A percentile compares a stretch with the other conserved stretches of the same genome.
phyloP scores from a whole-genome alignment of 257 asterid species.

The Sherardia arvensis region DNA sequence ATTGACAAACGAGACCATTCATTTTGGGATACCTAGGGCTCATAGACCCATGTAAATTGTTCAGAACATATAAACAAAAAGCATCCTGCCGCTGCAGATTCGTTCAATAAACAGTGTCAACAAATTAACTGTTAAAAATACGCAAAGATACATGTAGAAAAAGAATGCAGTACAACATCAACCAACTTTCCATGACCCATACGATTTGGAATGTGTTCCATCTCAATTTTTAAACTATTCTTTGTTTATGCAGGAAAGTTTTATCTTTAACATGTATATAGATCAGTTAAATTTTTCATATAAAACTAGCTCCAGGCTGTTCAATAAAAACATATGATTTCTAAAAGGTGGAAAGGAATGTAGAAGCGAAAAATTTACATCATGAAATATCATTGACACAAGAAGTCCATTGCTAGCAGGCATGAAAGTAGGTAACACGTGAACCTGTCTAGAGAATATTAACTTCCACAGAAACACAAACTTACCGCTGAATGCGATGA shows the following conservation, averaged over 20 bases:
- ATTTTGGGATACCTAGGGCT: conserved; percentile 12
- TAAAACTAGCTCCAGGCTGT: background rate
- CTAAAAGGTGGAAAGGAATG: background rate
- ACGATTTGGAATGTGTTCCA: background rate
- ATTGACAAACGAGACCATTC: conserved; percentile 25
- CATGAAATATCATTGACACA: too few relatives aligned
- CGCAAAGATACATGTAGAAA: background rate
- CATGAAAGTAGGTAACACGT: background rate
- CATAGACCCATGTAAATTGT: conserved; percentile 13
- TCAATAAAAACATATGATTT: background rate
- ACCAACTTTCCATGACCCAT: background rate
- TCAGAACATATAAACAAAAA: conserved; percentile 21
- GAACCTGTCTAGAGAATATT: background rate
- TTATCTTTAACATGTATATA: background rate
- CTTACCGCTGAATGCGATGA: conserved; percentile 28
- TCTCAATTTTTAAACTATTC: background rate
- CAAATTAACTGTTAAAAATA: background rate
- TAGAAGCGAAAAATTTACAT: too few relatives aligned
- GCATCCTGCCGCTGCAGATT: conserved; percentile 32
- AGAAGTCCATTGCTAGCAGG: background rate
- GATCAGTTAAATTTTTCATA: background rate
- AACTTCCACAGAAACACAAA: background rate
- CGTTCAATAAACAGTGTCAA: conserved; percentile 9
- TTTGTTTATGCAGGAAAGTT: conserved; percentile 1
- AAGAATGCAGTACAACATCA: background rate